Percentiles rank a stretch among this genome's conserved stretches.
Conservation (phyloP, 805 yeast species). For the Metschnikowia anglica region DNA sequence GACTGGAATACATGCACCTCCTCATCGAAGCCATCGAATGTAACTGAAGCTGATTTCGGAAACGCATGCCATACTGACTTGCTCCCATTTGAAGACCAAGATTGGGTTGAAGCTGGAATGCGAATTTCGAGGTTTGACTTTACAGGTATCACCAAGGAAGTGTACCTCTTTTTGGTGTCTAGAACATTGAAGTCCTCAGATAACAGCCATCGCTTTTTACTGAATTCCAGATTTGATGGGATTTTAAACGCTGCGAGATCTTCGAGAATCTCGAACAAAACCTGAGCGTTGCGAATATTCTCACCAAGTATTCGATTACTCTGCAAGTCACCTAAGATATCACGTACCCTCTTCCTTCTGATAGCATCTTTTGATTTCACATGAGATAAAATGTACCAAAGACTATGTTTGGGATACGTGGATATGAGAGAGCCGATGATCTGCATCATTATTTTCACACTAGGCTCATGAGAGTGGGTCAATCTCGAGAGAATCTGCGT, state of each 20-base stretch:
- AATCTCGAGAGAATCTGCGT: constrained; percentile 85
- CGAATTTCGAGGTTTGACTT: constrained; percentile 65
- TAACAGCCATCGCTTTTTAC: constrained; percentile 37
- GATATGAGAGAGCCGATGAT: constrained; percentile 57
- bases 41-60: constrained; percentile 41
- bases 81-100: constrained; percentile 26
- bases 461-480: constrained; percentile 56
- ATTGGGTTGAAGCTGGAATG: constrained; percentile 46
- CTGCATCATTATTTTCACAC: constrained; percentile 54
- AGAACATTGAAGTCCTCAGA: constrained; percentile 41
- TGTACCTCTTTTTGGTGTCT: constrained; percentile 30
- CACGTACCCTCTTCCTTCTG: constrained; percentile 29
- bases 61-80: constrained; percentile 34
- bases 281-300: constrained; percentile 28
- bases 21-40: constrained; percentile 64
- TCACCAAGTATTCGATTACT: constrained; percentile 17
- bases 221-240: constrained; percentile 25
- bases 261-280: constrained; percentile 43
- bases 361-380: constrained; percentile 50
- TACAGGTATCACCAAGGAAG: constrained; percentile 69
- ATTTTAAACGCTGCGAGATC: constrained; percentile 43
- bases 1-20: constrained; percentile 72
- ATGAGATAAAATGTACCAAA: constrained; percentile 83
- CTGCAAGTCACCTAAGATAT: constrained; percentile 23
- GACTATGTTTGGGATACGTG: constrained; percentile 74